Base-by-base conservation (phyloP, 352 stramenopile genomes). In the Pythium biforme region DNA sequence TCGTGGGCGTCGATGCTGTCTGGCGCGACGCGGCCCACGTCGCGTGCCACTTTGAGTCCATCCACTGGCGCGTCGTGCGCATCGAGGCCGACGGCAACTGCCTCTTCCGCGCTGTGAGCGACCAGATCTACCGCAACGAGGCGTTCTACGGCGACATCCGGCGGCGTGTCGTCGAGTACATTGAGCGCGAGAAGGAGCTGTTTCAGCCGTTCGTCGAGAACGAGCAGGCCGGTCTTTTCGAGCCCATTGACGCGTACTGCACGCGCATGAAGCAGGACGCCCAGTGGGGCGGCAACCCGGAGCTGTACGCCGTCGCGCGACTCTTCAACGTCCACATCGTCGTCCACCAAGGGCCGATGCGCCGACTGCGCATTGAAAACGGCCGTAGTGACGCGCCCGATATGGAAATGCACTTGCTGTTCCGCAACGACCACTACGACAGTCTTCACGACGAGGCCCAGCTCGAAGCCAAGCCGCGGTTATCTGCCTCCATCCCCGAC, bases 191-290 rank as follows among this genome's bases (percentile, higher is more conserved):
- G 59, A 78, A 78, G 5, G 67, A 75, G 29, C 70, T 90, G 49
- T 90, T 94, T 66, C 77, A 89, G 62, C 83, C 85, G 48, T 94
- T 94, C 69, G 88, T 94, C 73, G 85, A 94, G 73, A 80, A 92
- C 64, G 83, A 90, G 34, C 79, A 94, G 48, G 76, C 78, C 72
- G 91, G 29, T 76, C 79, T 56, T 70, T 88, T 61, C 14, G 71
- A 66, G 19, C 29, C 50, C 19, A 66, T 59, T 17, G 34, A 45
- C 22, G 64, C 90, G 80, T 94, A 94, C 61, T 90, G 78, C 63
- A 70, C 64, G 22, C 75, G 83, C 10, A 92, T 94, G 83, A 73
- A 77, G 14, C 74, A 89, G 20, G 80, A 94, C 34, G 81, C 76
- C 37, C 83, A 79, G 51, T 94, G 85, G 85, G 85, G 85, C 34